Conservation (phyloP, 768 basidiomycete species). For the Auriscalpium microsporum region DNA sequence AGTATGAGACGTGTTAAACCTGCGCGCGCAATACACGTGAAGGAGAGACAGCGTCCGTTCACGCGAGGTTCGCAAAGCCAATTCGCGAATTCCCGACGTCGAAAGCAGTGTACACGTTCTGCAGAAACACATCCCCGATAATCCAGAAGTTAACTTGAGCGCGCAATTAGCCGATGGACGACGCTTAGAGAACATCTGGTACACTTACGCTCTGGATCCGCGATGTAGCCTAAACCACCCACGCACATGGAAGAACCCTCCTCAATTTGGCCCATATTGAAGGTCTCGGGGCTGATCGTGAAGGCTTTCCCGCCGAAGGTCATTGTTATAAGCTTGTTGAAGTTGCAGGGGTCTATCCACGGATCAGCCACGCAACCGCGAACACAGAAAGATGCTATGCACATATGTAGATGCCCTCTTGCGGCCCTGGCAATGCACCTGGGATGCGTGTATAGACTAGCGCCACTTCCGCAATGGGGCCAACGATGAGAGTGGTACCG, state of each 20-base stretch:
- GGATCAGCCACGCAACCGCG: neutral
- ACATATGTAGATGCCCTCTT: constrained; percentile 20
- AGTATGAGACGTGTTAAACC: too few species aligned
- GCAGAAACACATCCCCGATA: too few species aligned
- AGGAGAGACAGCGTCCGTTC: too few species aligned
- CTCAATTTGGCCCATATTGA: neutral
- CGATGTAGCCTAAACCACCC: neutral
- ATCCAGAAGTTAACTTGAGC: too few species aligned
- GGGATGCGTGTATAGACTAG: constrained; percentile 20
- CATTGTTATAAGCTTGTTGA: neutral
- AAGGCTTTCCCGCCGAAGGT: neutral
- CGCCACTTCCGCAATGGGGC: constrained; percentile 15
- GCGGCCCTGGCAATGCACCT: constrained; percentile 17
- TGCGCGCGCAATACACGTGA: too few species aligned
- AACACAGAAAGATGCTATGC: neutral
- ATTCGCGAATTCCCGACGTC: too few species aligned
- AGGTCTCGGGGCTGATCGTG: neutral
- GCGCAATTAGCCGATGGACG: too few species aligned
- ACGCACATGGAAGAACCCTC: neutral
- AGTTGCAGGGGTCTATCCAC: neutral
- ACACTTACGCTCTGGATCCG: too few species aligned
- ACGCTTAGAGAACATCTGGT: too few species aligned
- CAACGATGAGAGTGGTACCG: constrained; percentile 26
- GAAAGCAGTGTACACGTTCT: too few species aligned
- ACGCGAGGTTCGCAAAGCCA: too few species aligned